phyloP scores from a whole-genome alignment of 208 protist genomes.

The Trypanosomatidae sp. region DNA sequence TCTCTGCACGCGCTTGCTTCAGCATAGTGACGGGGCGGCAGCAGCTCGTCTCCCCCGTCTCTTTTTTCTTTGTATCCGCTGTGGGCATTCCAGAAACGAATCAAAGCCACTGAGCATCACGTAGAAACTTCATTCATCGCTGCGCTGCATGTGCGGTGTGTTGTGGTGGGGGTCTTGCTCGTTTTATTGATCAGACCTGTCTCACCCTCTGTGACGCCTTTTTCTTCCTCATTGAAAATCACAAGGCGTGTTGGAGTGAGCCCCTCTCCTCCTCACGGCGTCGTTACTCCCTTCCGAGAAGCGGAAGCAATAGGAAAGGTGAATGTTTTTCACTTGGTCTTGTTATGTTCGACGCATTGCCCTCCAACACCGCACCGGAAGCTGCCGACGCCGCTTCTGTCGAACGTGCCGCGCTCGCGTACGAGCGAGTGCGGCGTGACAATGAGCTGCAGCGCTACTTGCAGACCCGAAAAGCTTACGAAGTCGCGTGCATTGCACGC shows the following conservation, averaged over 20 bases:
- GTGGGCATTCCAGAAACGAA: neutral
- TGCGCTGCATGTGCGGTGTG: neutral
- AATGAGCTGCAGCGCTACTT: constrained; percentile 4
- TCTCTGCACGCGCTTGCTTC: neutral
- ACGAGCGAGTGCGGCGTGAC: constrained; percentile 8
- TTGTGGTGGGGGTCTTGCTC: neutral
- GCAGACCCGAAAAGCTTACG: neutral
- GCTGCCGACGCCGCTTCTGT: neutral
- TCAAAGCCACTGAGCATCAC: neutral
- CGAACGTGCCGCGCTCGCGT: neutral
- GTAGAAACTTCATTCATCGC: neutral
- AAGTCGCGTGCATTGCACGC: neutral
- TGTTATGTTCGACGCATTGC: neutral
- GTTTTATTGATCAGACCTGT: neutral
- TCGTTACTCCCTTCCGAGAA: neutral
- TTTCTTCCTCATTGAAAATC: neutral
- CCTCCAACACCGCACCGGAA: neutral
- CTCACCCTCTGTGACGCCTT: neutral
- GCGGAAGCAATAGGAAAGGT: neutral
- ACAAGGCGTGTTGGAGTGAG: neutral
- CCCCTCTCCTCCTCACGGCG: neutral
- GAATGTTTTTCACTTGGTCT: neutral
- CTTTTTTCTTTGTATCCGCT: neutral
- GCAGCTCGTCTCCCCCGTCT: neutral
- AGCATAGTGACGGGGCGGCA: neutral